Percentiles rank a stretch among this genome's conserved stretches.
Evolutionary conservation across 2,329 filamentous ascomycete species (phyloP).

Genomic region (Aspergillus brunneoviolaceus): DNA sequence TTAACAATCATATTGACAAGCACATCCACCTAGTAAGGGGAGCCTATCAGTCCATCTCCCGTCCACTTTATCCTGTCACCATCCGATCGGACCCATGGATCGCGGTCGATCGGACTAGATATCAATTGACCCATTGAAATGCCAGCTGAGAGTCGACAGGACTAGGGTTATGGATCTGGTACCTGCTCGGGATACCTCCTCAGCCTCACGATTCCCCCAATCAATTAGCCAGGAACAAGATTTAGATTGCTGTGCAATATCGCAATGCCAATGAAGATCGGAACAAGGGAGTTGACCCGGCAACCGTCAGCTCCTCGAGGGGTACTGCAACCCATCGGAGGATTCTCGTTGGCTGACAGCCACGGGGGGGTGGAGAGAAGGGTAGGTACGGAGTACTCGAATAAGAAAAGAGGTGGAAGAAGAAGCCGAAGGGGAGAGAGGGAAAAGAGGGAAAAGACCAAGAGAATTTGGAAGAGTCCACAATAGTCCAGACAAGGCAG

Average conservation of each 20-base stretch:
- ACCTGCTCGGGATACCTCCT: background rate
- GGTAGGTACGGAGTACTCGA: background rate
- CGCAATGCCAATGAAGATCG: conserved; percentile 8
- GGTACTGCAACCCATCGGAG: conserved; percentile 1
- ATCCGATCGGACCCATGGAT: conserved; percentile 7
- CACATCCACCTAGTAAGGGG: too few relatives aligned
- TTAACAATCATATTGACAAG: too few relatives aligned
- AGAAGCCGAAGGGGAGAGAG: background rate
- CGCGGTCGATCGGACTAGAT: background rate
- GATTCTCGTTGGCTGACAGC: conserved; percentile 3
- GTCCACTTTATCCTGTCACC: background rate
- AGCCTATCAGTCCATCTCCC: background rate
- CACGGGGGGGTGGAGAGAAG: background rate
- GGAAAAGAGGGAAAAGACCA: too few relatives aligned
- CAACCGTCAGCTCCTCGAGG: conserved; percentile 11
- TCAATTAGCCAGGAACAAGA: conserved; percentile 11
- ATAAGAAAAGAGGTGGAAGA: background rate
- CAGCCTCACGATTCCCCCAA: conserved; percentile 12
- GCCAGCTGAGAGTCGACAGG: conserved; percentile 2
- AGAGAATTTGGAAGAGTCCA: too few relatives aligned
- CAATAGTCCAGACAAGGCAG: background rate
- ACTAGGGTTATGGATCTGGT: background rate
- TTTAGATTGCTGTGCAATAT: conserved; percentile 4
- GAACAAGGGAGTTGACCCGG: conserved; percentile 24
- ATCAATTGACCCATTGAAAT: background rate